These are phyloP conservation scores for Epichloe aotearoae DNA, from an alignment of 2,329 filamentous ascomycete species.

Conservation along the genomic window DNA sequence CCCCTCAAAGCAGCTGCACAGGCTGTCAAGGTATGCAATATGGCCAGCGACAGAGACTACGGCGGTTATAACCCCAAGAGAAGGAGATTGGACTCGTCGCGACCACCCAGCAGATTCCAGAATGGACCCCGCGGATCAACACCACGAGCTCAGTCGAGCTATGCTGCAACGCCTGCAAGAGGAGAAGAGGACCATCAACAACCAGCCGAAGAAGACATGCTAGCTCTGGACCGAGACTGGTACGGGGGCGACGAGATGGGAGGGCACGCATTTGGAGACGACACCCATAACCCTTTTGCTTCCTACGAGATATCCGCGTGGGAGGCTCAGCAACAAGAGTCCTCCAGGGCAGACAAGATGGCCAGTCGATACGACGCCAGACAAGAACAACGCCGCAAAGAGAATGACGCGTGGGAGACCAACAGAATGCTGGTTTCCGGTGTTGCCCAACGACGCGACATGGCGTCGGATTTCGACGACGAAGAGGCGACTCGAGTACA, in stretches of 20 bases:
- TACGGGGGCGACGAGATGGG: slow-evolving; percentile 78
- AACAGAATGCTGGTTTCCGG: slow-evolving; percentile 97
- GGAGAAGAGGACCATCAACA: slow-evolving; percentile 39
- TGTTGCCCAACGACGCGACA: slow-evolving; percentile 78
- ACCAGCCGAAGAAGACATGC: slow-evolving; percentile 54
- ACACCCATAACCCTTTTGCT: slow-evolving; percentile 85
- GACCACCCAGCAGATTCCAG: slow-evolving; percentile 16
- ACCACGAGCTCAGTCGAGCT: slow-evolving; percentile 21
- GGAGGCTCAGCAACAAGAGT: slow-evolving; percentile 67
- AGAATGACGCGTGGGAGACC: slow-evolving; percentile 96
- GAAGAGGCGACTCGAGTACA: slow-evolving; percentile 84
- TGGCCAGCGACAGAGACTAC: slow-evolving; percentile 24
- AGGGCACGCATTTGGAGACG: slow-evolving; percentile 73
- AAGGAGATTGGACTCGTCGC: slow-evolving; percentile 22
- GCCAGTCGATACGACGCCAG: slow-evolving; percentile 53
- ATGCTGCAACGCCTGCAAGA: slow-evolving; percentile 27
- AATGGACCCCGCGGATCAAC: slow-evolving; percentile 22
- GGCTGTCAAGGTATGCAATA: slow-evolving; percentile 5
- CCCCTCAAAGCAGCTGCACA: not conserved
- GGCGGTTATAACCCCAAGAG: slow-evolving; percentile 27
- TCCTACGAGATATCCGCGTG: slow-evolving; percentile 60
- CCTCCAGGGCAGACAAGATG: slow-evolving; percentile 68
- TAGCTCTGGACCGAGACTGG: slow-evolving; percentile 80
- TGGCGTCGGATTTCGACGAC: slow-evolving; percentile 76
- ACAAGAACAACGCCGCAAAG: slow-evolving; percentile 75